Evolutionary conservation across 148 eudicot genomes (phyloP), one percentile per base, ranked within the genome.

Genomic region (Camellia sinensis): DNA sequence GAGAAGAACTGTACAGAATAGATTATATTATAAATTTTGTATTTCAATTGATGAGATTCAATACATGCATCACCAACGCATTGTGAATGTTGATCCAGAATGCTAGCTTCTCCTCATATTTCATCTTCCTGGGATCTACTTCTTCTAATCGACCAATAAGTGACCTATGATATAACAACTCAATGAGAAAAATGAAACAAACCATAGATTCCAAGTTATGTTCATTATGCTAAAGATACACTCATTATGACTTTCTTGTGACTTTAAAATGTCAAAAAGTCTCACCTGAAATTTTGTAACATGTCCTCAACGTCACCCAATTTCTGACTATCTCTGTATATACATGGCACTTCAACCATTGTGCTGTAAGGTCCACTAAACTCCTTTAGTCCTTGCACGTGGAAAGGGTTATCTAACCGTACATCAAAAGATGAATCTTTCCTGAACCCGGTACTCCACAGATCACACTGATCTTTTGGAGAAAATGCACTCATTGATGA

Each of bases 1-100:
- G 40, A 10, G 65, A 22, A 64, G 29, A 53, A 68, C 17, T 18
- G 13, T 44, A 59, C 0, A 64, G 48, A 66, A 40, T 5, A 63
- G 46, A 50, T 12, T 40, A 63, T 41, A 14, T 14, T 17, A 7
- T 43, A 8, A 62, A 68, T n/a, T 78, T 59, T 19, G 48, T 11
- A 46, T 71, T 5, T 69, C 17, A 70, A 61, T 29, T 62, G 60
- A 50, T 46, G 52, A 68, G 71, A 71, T 66, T 66, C 83, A 80
- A 82, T 93, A 96, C 99, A 91, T 96, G 99, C 99, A 96, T 93
- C 91, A 96, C 95, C 85, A 96, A 83, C 37, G 98, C 87, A 83
- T 96, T 96, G 75, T 96, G 99, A 80, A 96, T 85, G 80, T 96
- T 96, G 57, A 93, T 92, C 99, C 99, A 96, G 83, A 96, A 96